Conservation (phyloP, 1,284 basidiomycete genomes). For the Irpex sp. region DNA sequence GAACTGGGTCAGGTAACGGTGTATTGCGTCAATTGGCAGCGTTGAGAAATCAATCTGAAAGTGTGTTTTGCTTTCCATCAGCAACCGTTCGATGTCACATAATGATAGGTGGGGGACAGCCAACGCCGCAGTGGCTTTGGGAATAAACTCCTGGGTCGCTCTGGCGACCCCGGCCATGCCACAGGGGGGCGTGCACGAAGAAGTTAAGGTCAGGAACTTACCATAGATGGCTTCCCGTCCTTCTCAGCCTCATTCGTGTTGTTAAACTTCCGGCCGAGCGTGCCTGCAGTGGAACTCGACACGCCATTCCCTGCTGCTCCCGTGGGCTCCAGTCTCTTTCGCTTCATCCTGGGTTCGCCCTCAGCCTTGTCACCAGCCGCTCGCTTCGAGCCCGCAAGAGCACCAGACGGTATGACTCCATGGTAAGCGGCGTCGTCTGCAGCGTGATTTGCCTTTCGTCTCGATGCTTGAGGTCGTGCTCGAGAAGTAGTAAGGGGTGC, state of each 20-base stretch:
- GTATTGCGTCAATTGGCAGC: conserved; percentile 54
- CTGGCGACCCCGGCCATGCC: neutral
- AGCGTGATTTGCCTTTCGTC: conserved; percentile 21
- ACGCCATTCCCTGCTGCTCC: conserved; percentile 6
- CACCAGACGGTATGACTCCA: conserved; percentile 10
- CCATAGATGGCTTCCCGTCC: conserved; percentile 1
- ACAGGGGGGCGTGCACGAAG: neutral
- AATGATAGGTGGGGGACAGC: neutral
- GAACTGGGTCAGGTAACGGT: conserved; percentile 67
- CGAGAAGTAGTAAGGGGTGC: conserved; percentile 9
- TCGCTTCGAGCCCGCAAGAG: conserved; percentile 21
- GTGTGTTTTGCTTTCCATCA: conserved; percentile 5
- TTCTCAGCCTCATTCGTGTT: neutral
- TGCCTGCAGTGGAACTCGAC: conserved; percentile 19
- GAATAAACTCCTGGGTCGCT: neutral
- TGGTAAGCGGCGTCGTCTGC: conserved; percentile 31
- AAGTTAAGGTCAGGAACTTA: neutral
- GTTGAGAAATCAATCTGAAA: conserved; percentile 67
- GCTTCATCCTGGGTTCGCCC: conserved; percentile 63
- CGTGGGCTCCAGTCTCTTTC: conserved; percentile 56
- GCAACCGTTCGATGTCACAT: conserved; percentile 5
- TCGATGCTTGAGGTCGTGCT: conserved; percentile 17
- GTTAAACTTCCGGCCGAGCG: neutral
- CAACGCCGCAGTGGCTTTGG: neutral
- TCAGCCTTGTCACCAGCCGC: conserved; percentile 34